Evolutionary conservation across 805 yeast genomes (phyloP).

Genomic region (Wickerhamiella azyma): DNA sequence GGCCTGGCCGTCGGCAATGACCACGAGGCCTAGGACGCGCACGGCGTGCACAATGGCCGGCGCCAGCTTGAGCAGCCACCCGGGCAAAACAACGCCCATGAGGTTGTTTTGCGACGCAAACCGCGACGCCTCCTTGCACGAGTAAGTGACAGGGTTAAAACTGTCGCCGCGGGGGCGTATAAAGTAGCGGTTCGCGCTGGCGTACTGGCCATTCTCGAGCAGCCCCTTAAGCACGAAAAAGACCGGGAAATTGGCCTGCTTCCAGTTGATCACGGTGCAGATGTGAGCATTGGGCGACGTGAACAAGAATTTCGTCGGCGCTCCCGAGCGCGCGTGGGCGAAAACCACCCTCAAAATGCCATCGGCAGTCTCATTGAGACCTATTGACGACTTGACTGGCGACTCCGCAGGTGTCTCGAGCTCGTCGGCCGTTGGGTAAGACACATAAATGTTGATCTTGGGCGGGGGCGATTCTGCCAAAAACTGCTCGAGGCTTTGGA

Average conservation of each 20-base stretch:
- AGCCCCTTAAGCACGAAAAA: conserved; percentile 54
- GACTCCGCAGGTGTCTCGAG: conserved; percentile 6
- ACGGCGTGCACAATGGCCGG: conserved; percentile 65
- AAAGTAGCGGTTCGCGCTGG: conserved; percentile 20
- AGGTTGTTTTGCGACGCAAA: conserved; percentile 75
- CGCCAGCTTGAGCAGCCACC: conserved; percentile 53
- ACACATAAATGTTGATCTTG: conserved; percentile 20
- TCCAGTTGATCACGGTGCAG: conserved; percentile 94
- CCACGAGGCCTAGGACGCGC: conserved; percentile 64
- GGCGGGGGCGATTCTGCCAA: conserved; percentile 29
- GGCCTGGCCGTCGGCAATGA: conserved; percentile 40
- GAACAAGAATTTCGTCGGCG: conserved; percentile 55
- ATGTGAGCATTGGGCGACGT: conserved; percentile 76
- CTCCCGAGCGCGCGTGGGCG: conserved; percentile 45
- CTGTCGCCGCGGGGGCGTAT: neutral
- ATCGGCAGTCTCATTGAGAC: conserved; percentile 67
- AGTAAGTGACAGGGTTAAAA: conserved; percentile 19
- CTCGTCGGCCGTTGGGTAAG: conserved; percentile 19
- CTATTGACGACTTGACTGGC: conserved; percentile 22
- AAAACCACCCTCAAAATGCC: conserved; percentile 56
- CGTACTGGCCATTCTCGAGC: conserved; percentile 18
- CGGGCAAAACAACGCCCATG: conserved; percentile 69
- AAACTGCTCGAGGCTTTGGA: conserved; percentile 19
- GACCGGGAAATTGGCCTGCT: conserved; percentile 95
- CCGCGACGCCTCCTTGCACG: conserved; percentile 55